These are phyloP conservation scores for Fusarium annulatum DNA, from an alignment of 2,329 filamentous ascomycete species.

Conservation along the genomic window DNA sequence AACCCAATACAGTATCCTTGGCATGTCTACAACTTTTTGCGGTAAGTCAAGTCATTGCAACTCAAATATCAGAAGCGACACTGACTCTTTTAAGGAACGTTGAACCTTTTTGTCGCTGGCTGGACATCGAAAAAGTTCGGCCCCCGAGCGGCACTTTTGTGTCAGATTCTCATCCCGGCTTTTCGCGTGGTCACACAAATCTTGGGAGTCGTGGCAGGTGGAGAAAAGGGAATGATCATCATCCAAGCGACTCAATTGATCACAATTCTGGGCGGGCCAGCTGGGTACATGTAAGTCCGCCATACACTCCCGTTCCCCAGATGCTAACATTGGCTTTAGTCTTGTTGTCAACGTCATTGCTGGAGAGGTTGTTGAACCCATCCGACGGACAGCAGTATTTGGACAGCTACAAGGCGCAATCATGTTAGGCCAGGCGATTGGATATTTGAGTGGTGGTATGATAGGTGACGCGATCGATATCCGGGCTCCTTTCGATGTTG, in stretches of 20 bases:
- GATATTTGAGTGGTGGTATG: slow-evolving; percentile 72
- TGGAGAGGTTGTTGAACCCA: slow-evolving; percentile 70
- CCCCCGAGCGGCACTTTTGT: slow-evolving; percentile 69
- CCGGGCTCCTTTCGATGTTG: slow-evolving; percentile 71
- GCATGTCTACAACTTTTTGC: slow-evolving; percentile 74
- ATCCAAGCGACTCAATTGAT: slow-evolving; percentile 76
- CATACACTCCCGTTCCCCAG: accelerated
- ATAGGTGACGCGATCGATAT: slow-evolving; percentile 73
- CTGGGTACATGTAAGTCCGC: slow-evolving; percentile 67
- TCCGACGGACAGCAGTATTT: slow-evolving; percentile 71
- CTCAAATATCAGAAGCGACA: accelerated
- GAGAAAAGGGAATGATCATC: slow-evolving; percentile 71
- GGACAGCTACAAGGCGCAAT: slow-evolving; percentile 74
- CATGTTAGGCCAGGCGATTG: slow-evolving; percentile 74
- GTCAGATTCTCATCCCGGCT: slow-evolving; percentile 73
- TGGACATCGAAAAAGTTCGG: slow-evolving; percentile 75
- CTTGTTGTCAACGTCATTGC: slow-evolving; percentile 76
- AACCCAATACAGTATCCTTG: slow-evolving; percentile 70
- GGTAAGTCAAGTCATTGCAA: slow-evolving; percentile 51
- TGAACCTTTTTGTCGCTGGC: slow-evolving; percentile 70
- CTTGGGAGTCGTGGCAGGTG: slow-evolving; percentile 71
- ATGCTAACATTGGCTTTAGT: slow-evolving; percentile 37
- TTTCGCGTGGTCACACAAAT: slow-evolving; percentile 72
- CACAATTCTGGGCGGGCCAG: slow-evolving; percentile 74
- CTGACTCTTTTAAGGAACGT: slow-evolving; percentile 17